Percentiles rank a stretch among this genome's conserved stretches.
phyloP scores from a whole-genome alignment of 1,284 basidiomycete genomes.

The Phlebopus sp. region DNA sequence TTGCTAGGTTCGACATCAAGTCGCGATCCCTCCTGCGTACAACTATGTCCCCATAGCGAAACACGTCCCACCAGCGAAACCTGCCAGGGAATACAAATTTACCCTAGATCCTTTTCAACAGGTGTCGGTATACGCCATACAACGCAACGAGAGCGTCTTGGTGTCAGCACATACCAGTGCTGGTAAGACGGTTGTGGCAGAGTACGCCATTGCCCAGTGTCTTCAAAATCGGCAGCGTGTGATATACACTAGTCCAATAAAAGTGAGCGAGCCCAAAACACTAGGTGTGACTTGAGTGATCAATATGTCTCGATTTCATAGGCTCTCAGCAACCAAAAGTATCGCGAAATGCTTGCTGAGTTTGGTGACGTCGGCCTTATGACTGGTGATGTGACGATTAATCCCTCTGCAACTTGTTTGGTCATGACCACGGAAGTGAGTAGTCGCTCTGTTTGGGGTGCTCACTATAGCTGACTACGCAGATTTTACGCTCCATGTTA shows the following conservation, averaged over 20 bases:
- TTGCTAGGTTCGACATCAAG: constrained; percentile 84
- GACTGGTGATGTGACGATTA: constrained; percentile 99
- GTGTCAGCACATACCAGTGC: constrained; percentile 99
- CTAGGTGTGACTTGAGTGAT: constrained; percentile 18
- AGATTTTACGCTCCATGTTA: constrained; percentile 99
- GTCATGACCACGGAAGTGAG: constrained; percentile 99
- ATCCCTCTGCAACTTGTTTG: constrained; percentile 93
- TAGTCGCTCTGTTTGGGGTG: not conserved
- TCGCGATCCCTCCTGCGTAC: constrained; percentile 91
- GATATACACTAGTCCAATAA: constrained; percentile 99
- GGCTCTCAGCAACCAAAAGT: constrained; percentile 98
- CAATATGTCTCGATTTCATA: constrained; percentile 32
- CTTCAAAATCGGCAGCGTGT: constrained; percentile 91
- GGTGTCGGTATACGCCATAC: constrained; percentile 92
- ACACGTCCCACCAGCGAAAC: constrained; percentile 90
- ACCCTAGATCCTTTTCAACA: constrained; percentile 97
- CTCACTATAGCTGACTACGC: not conserved
- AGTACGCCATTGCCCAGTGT: constrained; percentile 98
- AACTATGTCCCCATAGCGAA: constrained; percentile 89
- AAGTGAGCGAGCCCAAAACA: constrained; percentile 56
- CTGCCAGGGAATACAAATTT: constrained; percentile 93
- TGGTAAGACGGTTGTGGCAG: constrained; percentile 98
- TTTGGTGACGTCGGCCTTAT: constrained; percentile 98
- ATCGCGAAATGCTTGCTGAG: constrained; percentile 94
- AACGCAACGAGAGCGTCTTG: constrained; percentile 95